phyloP scores from a whole-genome alignment of 495 filamentous ascomycete genomes.

The Articulospora tetracladia region DNA sequence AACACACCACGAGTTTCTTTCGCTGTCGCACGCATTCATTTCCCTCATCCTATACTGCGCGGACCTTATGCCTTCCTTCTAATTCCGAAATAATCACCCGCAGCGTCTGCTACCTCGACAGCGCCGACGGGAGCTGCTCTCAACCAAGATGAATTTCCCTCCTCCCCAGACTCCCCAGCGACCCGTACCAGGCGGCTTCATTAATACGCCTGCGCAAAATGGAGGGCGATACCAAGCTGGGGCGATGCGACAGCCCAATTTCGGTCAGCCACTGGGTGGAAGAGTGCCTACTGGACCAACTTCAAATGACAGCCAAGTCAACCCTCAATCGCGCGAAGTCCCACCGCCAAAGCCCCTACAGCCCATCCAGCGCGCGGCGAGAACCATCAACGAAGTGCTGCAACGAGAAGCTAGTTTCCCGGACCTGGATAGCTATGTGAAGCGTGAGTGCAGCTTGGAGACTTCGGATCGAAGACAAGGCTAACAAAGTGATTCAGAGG shows the following conservation, averaged over 20 bases:
- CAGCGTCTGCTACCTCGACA: conserved; percentile 15
- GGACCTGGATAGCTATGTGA: conserved; percentile 84
- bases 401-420: conserved; percentile 75
- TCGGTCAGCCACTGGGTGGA: conserved; percentile 20
- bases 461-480: not conserved
- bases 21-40: not conserved
- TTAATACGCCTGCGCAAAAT: conserved; percentile 62
- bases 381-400: conserved; percentile 78
- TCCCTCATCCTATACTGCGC: not conserved
- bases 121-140: not conserved
- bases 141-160: conserved; percentile 48
- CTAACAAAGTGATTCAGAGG: conserved; percentile 48
- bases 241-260: conserved; percentile 36
- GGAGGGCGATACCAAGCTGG: conserved; percentile 28
- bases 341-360: conserved; percentile 34
- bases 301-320: conserved; percentile 12
- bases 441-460: conserved; percentile 57
- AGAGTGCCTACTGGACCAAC: not conserved
- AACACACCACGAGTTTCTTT: conserved; percentile 4
- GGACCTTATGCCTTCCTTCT: conserved; percentile 21
- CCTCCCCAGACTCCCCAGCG: conserved; percentile 58
- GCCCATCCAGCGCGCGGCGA: conserved; percentile 74
- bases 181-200: conserved; percentile 66
- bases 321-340: conserved; percentile 8
- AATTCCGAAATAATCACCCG: conserved; percentile 10